Conservation (phyloP, 495 filamentous ascomycete genomes). For the Cercophora scortea region DNA sequence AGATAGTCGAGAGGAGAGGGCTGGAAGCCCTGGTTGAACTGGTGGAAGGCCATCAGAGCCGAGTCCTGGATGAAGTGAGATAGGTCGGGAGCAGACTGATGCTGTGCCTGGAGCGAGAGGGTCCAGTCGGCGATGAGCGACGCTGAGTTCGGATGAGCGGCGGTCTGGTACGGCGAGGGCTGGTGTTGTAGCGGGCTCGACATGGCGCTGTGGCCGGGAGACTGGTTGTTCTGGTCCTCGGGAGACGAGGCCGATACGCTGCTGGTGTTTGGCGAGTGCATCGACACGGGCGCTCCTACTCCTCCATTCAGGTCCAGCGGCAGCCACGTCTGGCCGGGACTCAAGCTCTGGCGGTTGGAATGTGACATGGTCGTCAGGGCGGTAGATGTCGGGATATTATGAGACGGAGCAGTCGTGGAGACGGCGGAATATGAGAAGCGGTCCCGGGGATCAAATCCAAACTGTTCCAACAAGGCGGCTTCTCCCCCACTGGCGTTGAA, state of each 20-base stretch:
- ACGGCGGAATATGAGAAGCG: conserved; percentile 37
- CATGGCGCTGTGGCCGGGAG: conserved; percentile 30
- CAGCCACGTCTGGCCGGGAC: conserved; percentile 35
- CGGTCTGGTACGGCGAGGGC: conserved; percentile 38
- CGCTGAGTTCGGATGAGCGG: conserved; percentile 32
- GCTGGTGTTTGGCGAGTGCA: conserved; percentile 32
- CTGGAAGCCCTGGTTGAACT: conserved; percentile 42
- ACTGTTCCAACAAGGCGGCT: conserved; percentile 44
- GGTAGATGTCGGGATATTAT: conserved; percentile 32
- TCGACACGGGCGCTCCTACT: conserved; percentile 22
- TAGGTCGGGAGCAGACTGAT: conserved; percentile 42
- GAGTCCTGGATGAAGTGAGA: conserved; percentile 45
- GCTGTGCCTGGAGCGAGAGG: conserved; percentile 45
- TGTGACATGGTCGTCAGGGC: conserved; percentile 37
- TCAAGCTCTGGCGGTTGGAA: conserved; percentile 27
- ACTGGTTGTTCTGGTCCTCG: conserved; percentile 38
- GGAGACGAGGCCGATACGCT: conserved; percentile 35
- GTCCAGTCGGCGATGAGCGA: conserved; percentile 46
- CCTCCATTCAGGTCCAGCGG: conserved; percentile 35
- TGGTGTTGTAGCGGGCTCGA: conserved; percentile 40
- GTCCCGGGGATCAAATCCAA: conserved; percentile 46
- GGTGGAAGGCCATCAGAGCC: conserved; percentile 40
- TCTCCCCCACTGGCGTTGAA: conserved; percentile 45
- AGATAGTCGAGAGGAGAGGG: conserved; percentile 59
- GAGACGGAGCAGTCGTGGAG: conserved; percentile 34